Evolutionary conservation across 2,329 filamentous ascomycete genomes (phyloP).

Genomic region (Fusarium lateritium): DNA sequence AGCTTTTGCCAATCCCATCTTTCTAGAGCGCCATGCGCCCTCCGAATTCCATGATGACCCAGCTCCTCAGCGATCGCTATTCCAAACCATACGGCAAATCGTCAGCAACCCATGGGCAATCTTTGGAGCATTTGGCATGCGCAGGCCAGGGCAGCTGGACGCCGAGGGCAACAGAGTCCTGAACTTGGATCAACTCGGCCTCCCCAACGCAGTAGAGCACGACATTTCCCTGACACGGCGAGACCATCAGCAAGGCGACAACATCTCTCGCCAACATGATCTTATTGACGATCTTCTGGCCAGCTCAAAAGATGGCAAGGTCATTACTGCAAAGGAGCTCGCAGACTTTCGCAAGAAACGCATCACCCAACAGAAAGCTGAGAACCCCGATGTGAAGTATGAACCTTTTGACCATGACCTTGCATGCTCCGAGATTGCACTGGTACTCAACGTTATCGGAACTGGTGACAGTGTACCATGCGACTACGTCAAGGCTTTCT

Average conservation of each 20-base stretch:
- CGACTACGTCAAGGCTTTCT: conserved; percentile 35
- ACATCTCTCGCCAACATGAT: conserved; percentile 32
- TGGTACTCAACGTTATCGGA: conserved; percentile 42
- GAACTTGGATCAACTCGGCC: conserved; percentile 42
- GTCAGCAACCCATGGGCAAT: conserved; percentile 41
- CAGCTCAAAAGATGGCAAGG: conserved; percentile 40
- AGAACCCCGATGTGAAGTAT: conserved; percentile 38
- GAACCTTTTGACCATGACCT: conserved; percentile 35
- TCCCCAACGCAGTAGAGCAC: conserved; percentile 43
- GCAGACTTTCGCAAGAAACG: conserved; percentile 40
- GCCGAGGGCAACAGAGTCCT: conserved; percentile 33
- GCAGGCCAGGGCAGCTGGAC: conserved; percentile 41
- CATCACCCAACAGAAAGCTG: conserved; percentile 34
- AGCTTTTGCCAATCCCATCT: conserved; percentile 44
- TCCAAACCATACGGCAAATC: conserved; percentile 18
- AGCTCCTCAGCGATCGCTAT: conserved; percentile 11
- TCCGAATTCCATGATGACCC: conserved; percentile 20
- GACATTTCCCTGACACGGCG: conserved; percentile 46
- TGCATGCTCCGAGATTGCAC: conserved; percentile 41
- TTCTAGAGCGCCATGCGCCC: conserved; percentile 30
- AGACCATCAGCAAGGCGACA: conserved; percentile 43
- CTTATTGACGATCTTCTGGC: conserved; percentile 39
- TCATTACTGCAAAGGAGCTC: conserved; percentile 39
- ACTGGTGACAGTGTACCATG: conserved; percentile 32
- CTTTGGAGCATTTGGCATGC: conserved; percentile 41